Evolutionary conservation across 1,139 yeast genomes (phyloP).

Genomic region (Suzukiozyma palmioleophila): DNA sequence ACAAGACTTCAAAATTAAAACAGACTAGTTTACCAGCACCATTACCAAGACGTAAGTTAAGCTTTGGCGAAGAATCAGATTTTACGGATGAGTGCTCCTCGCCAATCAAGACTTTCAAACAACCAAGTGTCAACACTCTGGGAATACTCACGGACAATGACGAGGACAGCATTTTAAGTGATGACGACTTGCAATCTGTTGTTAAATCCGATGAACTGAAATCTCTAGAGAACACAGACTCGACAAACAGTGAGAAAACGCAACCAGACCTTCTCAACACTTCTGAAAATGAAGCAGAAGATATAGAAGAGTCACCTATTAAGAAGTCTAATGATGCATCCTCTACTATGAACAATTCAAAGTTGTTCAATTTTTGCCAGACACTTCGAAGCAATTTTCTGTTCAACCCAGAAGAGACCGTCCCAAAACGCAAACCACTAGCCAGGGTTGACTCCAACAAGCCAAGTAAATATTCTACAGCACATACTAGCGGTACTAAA

Average conservation of each 20-base stretch:
- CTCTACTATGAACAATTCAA: background rate
- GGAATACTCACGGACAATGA: constrained; percentile 23
- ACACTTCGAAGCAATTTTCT: constrained; percentile 4
- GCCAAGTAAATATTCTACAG: no score
- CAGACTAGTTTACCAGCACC: constrained; percentile 1
- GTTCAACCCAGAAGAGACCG: background rate
- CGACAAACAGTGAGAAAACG: background rate
- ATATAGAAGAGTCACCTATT: constrained; percentile 42
- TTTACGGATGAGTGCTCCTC: constrained; percentile 31
- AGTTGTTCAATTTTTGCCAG: constrained; percentile 1
- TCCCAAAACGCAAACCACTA: background rate
- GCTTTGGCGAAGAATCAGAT: constrained; percentile 33
- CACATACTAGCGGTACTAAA: no score
- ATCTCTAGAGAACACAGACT: no score
- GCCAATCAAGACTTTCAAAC: constrained; percentile 13
- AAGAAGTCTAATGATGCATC: constrained; percentile 11
- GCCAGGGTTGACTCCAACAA: background rate
- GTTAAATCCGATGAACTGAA: no score
- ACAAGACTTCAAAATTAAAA: constrained; percentile 2
- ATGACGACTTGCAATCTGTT: constrained; percentile 4
- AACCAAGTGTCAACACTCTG: constrained; percentile 8
- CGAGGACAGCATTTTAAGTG: constrained; percentile 6
- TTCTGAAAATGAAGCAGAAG: constrained; percentile 32
- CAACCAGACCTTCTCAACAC: background rate
- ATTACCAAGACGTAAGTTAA: constrained; percentile 6